Conservation (phyloP, 257 asterid species). For the Petrea volubilis region DNA sequence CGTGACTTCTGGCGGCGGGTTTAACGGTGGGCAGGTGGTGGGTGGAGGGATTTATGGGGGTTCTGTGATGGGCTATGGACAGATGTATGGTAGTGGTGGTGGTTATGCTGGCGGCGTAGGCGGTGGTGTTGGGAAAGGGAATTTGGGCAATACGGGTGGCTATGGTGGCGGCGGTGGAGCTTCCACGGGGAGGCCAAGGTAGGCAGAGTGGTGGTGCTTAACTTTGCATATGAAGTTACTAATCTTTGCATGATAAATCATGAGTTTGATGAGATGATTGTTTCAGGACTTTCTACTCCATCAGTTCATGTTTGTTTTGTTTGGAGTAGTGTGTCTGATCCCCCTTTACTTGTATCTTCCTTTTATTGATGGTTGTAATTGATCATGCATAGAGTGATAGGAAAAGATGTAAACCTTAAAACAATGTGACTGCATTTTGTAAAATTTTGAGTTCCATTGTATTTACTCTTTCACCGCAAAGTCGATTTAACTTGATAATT, state of each 20-base stretch:
- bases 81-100: slow-evolving; percentile 31
- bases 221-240: slow-evolving; percentile 16
- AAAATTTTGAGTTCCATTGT: slow-evolving; percentile 3
- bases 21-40: slow-evolving; percentile 32
- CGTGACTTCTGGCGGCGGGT: slow-evolving; percentile 28
- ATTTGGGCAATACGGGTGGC: slow-evolving; percentile 30
- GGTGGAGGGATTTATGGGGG: slow-evolving; percentile 40
- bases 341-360: background rate
- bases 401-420: slow-evolving; percentile 24
- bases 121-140: slow-evolving; percentile 32
- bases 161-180: slow-evolving; percentile 29
- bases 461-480: background rate
- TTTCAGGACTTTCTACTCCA: slow-evolving; percentile 7
- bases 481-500: background rate
- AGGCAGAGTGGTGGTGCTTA: slow-evolving; percentile 17
- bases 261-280: slow-evolving; percentile 21
- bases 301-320: slow-evolving; percentile 9
- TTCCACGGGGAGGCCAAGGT: slow-evolving; percentile 43
- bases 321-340: slow-evolving; percentile 18
- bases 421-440: slow-evolving; percentile 26
- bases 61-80: slow-evolving; percentile 39
- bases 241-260: slow-evolving; percentile 9
- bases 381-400: slow-evolving; percentile 24
- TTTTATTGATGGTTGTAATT: slow-evolving; percentile 3
- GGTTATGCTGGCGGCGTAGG: slow-evolving; percentile 41